Percentiles rank a stretch among this genome's conserved stretches.
phyloP scores from a whole-genome alignment of 2,329 filamentous ascomycete genomes.

The Pseudogymnoascus destructans region DNA sequence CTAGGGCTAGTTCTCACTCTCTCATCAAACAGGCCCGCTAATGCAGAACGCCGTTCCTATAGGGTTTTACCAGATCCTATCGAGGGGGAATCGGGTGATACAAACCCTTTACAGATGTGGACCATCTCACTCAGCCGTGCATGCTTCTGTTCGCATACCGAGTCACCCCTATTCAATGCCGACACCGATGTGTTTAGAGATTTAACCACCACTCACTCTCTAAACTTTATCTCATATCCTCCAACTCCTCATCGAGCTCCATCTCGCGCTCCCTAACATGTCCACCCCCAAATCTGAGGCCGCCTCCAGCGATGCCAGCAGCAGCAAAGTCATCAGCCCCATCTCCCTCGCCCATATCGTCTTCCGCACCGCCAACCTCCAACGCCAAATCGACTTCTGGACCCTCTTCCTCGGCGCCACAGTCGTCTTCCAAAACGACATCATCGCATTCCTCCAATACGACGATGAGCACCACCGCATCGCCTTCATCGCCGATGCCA shows the following conservation, averaged over 20 bases:
- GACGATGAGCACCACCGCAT: constrained; percentile 37
- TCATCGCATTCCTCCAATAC: constrained; percentile 31
- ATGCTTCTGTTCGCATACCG: neutral
- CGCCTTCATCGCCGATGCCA: constrained; percentile 27
- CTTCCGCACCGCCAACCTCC: constrained; percentile 22
- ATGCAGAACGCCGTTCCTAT: neutral
- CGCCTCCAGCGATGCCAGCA: constrained; percentile 9
- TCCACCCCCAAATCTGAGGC: constrained; percentile 12
- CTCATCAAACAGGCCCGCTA: neutral
- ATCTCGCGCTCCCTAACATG: constrained; percentile 10
- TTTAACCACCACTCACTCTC: neutral
- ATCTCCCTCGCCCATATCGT: constrained; percentile 22
- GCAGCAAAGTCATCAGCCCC: neutral
- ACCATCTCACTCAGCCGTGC: neutral
- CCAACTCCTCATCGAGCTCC: neutral
- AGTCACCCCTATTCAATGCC: neutral
- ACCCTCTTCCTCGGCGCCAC: constrained; percentile 27
- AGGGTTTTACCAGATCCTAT: neutral
- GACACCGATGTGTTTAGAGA: neutral
- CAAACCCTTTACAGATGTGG: neutral
- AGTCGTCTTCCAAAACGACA: constrained; percentile 19
- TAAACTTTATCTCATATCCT: neutral
- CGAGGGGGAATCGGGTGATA: neutral
- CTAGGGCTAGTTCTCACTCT: neutral
- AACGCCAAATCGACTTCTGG: constrained; percentile 28